These are phyloP conservation scores for Pseudognaphalium luteoalbum DNA, from an alignment of 129 eudicot species.

Conservation along the genomic window DNA sequence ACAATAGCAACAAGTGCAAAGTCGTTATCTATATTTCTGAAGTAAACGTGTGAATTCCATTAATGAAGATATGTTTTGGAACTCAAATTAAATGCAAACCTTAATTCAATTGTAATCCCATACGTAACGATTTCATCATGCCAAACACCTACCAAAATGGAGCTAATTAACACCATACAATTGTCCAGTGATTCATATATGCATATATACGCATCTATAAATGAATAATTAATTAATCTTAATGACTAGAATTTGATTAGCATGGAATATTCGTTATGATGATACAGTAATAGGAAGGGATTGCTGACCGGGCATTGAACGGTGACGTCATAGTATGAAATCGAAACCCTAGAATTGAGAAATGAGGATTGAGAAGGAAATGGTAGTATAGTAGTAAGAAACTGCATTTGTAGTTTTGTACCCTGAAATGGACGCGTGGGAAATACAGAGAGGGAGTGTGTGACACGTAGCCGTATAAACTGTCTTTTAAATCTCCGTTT, in stretches of 20 bases:
- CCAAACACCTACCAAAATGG: constrained; percentile 1
- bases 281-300: neutral
- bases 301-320: neutral
- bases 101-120: neutral
- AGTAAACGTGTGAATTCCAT: neutral
- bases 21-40: neutral
- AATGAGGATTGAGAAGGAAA: constrained; percentile 9
- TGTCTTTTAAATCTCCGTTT: constrained; percentile 13
- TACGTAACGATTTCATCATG: neutral
- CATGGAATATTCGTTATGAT: no score
- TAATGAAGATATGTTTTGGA: no score
- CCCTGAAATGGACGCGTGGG: constrained; percentile 31
- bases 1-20: no score
- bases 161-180: neutral
- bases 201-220: no score
- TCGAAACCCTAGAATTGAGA: neutral
- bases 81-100: no score
- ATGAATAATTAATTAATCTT: no score
- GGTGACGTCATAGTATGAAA: neutral
- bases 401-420: neutral
- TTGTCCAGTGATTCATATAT: neutral
- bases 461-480: constrained; percentile 34
- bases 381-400: neutral
- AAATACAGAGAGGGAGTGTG: neutral
- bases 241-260: no score